Conservation (phyloP, 305 asterid genomes). For the Withania somnifera region DNA sequence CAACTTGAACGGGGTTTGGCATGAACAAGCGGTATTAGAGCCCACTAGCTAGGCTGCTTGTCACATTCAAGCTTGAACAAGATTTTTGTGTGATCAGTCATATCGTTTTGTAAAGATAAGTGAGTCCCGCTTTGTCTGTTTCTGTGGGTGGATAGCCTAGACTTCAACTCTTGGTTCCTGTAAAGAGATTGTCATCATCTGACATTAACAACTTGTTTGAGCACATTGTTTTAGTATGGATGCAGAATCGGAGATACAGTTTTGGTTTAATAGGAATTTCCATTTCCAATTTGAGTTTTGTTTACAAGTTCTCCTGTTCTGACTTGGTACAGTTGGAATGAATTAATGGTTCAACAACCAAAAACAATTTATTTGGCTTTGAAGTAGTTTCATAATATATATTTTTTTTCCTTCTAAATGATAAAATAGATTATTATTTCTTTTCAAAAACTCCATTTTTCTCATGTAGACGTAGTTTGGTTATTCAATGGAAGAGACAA, state of each 20-base stretch:
- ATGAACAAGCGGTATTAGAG: slow-evolving; percentile 56
- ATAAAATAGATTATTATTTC: too few relatives aligned
- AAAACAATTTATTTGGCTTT: too few relatives aligned
- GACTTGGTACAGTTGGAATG: neutral
- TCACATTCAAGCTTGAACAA: neutral
- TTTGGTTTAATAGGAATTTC: neutral
- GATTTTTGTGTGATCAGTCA: neutral
- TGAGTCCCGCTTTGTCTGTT: neutral
- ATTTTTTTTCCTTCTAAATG: too few relatives aligned
- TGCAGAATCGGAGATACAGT: neutral
- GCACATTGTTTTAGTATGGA: neutral
- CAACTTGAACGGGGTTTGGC: slow-evolving; percentile 65
- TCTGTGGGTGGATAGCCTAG: too few relatives aligned
- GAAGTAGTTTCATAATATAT: too few relatives aligned
- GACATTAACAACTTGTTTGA: neutral
- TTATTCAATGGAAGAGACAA: neutral
- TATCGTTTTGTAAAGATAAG: neutral
- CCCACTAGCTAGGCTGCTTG: slow-evolving; percentile 26
- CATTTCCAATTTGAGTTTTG: neutral
- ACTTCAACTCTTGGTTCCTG: too few relatives aligned
- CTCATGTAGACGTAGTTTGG: neutral
- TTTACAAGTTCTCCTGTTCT: neutral
- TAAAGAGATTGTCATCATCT: neutral
- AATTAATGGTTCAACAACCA: too few relatives aligned
- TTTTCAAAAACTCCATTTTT: too few relatives aligned